Base-by-base conservation (phyloP, 2,329 filamentous ascomycete genomes). In the Diaporthe citriasiana region DNA sequence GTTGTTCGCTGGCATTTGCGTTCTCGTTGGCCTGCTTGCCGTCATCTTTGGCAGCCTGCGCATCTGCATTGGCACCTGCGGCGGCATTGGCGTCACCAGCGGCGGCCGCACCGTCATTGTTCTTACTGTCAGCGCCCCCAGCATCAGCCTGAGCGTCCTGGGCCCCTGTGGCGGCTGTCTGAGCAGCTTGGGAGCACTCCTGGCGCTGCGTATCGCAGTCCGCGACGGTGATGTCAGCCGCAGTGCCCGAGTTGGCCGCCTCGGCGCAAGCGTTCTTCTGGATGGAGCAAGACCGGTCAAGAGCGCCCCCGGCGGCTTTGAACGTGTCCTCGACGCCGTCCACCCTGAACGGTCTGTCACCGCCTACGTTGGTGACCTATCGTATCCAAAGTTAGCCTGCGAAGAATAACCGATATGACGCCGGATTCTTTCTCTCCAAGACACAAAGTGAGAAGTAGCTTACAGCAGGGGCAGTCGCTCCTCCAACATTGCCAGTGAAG, bases 241-340 rank as follows among this genome's bases (percentile, higher is more conserved):
- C 69, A 1, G 25, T 22, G 19, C 69, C 69, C 7, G 53, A 60
- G 69, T 71, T 71, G 45, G 69, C 69, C 15, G 57, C 55, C 9
- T 22, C 9, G 10, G 69, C 69, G 42, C 69, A 71, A 13, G 69
- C 69, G n/a, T 71, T 71, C 69, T 71, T 71, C 55, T 71, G 69
- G 25, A 63, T 60, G 30, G 55, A 17, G 30, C 69, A 71, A 8
- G 69, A 71, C 25, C 69, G 69, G 33, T 51, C 69, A 27, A 71
- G 69, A 47, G 69, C 69, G 19, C 40, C 69, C n/a, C 22, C 55
- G 9, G 57, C 40, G 19, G 51, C 42, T 33, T 50, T 38, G 45
- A 71, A 71, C 8, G 69, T 71, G 53, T 59, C 60, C 30, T n/a
- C 42, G 45, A 66, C 55, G 30, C 69, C 69, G 33, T 60, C 35